A percentile compares a stretch with the other conserved stretches of the same genome.
These are phyloP conservation scores for Perkinsus olseni DNA, from an alignment of 169 alveolate genomes.

Conservation along the genomic window DNA sequence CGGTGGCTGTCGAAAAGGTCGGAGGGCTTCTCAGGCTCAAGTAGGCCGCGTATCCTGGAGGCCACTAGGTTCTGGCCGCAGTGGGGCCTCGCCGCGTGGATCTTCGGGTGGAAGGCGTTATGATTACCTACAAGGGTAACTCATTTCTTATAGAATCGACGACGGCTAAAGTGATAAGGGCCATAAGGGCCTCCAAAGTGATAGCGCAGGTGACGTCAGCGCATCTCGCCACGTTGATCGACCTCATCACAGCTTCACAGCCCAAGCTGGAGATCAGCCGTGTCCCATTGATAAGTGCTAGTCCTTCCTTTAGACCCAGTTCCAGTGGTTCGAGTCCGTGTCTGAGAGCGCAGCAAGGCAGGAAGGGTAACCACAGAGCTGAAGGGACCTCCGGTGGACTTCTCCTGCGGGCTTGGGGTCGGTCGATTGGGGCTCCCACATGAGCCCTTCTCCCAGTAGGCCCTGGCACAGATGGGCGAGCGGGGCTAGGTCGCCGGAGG, in stretches of 20 bases:
- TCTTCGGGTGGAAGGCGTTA: slow-evolving; percentile 7
- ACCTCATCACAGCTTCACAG: slow-evolving; percentile 27
- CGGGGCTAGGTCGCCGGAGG: slow-evolving; percentile 55
- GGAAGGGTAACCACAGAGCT: not conserved
- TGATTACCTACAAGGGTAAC: slow-evolving; percentile 1
- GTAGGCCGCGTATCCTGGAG: not conserved
- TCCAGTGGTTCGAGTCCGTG: slow-evolving; percentile 19
- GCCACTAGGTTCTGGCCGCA: slow-evolving; percentile 39
- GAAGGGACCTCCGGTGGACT: slow-evolving; percentile 4
- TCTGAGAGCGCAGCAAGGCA: not conserved
- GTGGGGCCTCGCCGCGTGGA: slow-evolving; percentile 24
- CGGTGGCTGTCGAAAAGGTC: not conserved
- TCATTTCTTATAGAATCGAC: not conserved
- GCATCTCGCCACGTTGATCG: slow-evolving; percentile 15
- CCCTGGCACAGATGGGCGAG: slow-evolving; percentile 41
- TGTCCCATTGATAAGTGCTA: slow-evolving; percentile 50
- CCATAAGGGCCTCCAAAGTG: slow-evolving; percentile 13
- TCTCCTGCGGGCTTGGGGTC: slow-evolving; percentile 22
- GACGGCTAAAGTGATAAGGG: not conserved
- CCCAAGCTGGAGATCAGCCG: slow-evolving; percentile 40
- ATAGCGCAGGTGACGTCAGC: slow-evolving; percentile 34
- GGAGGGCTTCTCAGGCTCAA: not conserved
- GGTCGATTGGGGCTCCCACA: slow-evolving; percentile 15
- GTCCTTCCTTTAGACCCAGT: slow-evolving; percentile 42
- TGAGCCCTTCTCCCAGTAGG: slow-evolving; percentile 48